Evolutionary conservation across 331 rosid genomes (phyloP), one percentile per base, ranked within the genome.

Genomic region (Malus hybrid): DNA sequence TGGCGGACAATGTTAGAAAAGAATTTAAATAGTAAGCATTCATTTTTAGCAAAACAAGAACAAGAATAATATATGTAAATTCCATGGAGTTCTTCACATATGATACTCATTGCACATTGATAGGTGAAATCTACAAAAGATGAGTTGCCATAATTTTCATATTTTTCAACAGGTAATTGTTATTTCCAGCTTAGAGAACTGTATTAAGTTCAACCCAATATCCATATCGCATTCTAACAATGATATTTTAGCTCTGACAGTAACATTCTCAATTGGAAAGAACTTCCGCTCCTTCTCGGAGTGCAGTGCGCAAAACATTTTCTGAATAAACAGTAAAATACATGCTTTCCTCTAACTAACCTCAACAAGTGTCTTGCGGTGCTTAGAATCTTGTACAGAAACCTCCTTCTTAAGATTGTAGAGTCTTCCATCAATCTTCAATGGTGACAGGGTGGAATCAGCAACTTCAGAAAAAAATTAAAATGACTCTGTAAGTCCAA

Each of bases 291-390:
- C 20, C 34, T 48, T 18, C 59, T 44, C 20, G 18, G 10, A 48
- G 55, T 31, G 27, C 31, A 46, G 61, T 34, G 72, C 8, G n/a
- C 18, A 34, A 13, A 70, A 66, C 66, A 36, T 33, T 29, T 33
- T 44, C 33, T 4, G 44, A 10, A 33, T 57, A 76, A 32, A 36
- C 27, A 14, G 27, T 56, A 61, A 77, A 68, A 60, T 32, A 6
- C 22, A 50, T 2, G 6, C 20, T 24, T 67, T 33, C 13, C 18
- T 33, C 46, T 70, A 55, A 85, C 86, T 77, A 78, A 93, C 98
- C 98, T 90, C 98, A 48, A 86, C 82, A 70, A 95, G 93, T 44
- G 99, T 95, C 85, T 82, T 92, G 13, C 98, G 91, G 86, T 95
- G 99, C 89, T 90, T 95, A 67, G 91, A 83, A 71, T 95, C 98